Evolutionary conservation across 2,329 filamentous ascomycete genomes (phyloP), one percentile per base, ranked within the genome.

Genomic region (Elsinoe perseae): DNA sequence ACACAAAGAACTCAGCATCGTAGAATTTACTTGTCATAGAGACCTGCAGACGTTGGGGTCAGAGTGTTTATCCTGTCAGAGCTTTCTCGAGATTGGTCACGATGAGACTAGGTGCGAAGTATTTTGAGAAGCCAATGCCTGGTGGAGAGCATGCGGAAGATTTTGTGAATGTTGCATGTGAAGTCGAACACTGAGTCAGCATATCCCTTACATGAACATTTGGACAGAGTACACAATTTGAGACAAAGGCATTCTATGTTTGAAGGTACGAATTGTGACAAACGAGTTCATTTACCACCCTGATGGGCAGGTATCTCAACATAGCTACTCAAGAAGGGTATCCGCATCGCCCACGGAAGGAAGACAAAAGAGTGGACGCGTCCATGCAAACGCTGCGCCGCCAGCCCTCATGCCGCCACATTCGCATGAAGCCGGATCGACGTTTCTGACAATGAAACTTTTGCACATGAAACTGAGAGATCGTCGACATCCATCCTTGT

Each of bases 381-480:
- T 44, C 40, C 40, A 5, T n/a, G 40, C 32, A 36, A 36, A 44
- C 40, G 40, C 40, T 44, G 25, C 40, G 40, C 40, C 40, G 40
- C 40, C 40, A 21, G 12, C 9, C 18, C 25, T 32, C 44, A 32
- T 32, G 28, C 44, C 27, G 27, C 44, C 27, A 30, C 27, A 32
- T 50, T 32, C 44, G 25, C 44, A 50, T 32, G 28, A 50, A 30
- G 23, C 23, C 44, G 32, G 44, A 30, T n/a, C 25, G 44, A 30
- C 44, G 44, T 25, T 30, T 30, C 25, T 21, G 40, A 14, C 7
- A 23, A 25, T 25, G 25, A 32, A 50, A 30, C 27, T 50, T 32
- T 50, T 50, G 38, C 16, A 50, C 44, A 50, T 50, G 44, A 50
- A 50, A n/a, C 44, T 50, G 44, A 50, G n/a, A 9, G 44, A 32